Base-by-base conservation (phyloP, 768 basidiomycete genomes). In the Vishniacozyma victoriae region DNA sequence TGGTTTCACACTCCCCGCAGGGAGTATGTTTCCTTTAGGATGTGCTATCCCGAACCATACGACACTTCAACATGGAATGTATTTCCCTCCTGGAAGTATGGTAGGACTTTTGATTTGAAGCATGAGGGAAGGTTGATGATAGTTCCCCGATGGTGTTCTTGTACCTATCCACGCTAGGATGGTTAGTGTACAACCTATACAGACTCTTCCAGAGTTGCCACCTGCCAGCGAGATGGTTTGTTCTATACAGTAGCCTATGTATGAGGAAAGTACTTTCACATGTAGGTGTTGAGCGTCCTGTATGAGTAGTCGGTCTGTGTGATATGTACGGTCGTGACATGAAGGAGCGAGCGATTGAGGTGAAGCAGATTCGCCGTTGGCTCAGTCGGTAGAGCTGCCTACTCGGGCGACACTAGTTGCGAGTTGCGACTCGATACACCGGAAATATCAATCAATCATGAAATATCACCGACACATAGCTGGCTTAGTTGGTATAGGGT, bases 81-180 rank as follows among this genome's bases (percentile, higher is more conserved):
- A 67, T 33, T 64, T 67, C 44, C 65, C 65, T 1, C 62, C 65
- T 7, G 65, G 65, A 12, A 59, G 62, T 2, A 67, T 67, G 62
- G 65, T 67, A 20, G 48, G 65, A 4, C 14, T 5, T 27, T 2
- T 9, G 29, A 33, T 9, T n/a, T 33, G 29, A 33, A 33, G 29
- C 9, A 9, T 33, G 29, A n/a, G n/a, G 29, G 29, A 9, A 9
- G 29, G n/a, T 33, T 33, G n/a, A n/a, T 33, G 9, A n/a, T 33
- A 65, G 64, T 62, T 66, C 26, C 60, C 60, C 3, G 61, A 66
- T 35, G 62, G 66, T 23, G 66, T 64, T 5, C 50, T 68, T 6
- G 60, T 62, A 14, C 62, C 62, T 0, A 67, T 67, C n/a, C 65
- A 67, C 40, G 62, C 60, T 18, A 46, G 65, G 22, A 62, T 66